phyloP scores from a whole-genome alignment of 179 eudicot species.

The Silene vulgaris region DNA sequence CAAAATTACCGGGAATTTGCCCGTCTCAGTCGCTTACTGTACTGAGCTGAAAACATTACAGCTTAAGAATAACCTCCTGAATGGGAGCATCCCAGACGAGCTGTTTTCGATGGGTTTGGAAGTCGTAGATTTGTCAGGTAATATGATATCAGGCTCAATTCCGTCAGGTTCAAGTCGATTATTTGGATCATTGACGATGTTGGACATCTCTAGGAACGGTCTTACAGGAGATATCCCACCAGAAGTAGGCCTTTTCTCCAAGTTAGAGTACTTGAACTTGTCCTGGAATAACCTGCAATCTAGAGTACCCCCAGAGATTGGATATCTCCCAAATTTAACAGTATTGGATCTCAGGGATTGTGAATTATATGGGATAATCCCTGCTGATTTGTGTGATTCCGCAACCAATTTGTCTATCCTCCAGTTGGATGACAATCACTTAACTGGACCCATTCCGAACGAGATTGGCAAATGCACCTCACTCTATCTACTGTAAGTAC shows the following conservation, averaged over 20 bases:
- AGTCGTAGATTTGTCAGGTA: constrained; percentile 64
- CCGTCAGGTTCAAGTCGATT: constrained; percentile 56
- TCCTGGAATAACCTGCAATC: constrained; percentile 75
- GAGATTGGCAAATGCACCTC: constrained; percentile 84
- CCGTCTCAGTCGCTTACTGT: constrained; percentile 46
- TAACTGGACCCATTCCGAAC: constrained; percentile 73
- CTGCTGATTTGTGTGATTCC: constrained; percentile 71
- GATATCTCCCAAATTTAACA: constrained; percentile 60
- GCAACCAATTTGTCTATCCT: constrained; percentile 60
- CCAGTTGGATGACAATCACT: constrained; percentile 77
- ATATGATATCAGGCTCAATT: constrained; percentile 53
- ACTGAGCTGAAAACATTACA: constrained; percentile 41
- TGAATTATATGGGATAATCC: constrained; percentile 56
- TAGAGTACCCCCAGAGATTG: constrained; percentile 71
- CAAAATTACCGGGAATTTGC: constrained; percentile 54
- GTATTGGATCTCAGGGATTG: constrained; percentile 68
- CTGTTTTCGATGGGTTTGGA: constrained; percentile 57
- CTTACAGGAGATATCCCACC: constrained; percentile 69
- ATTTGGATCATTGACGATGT: constrained; percentile 48
- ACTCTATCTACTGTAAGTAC: constrained; percentile 75
- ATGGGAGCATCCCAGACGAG: constrained; percentile 61
- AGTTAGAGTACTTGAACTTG: constrained; percentile 65
- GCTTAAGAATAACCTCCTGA: constrained; percentile 46
- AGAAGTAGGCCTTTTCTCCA: constrained; percentile 68
- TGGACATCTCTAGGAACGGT: constrained; percentile 72